A percentile compares a stretch with the other conserved stretches of the same genome.
These are phyloP conservation scores for Ceraceosorus guamensis DNA, from an alignment of 1,284 basidiomycete species.

Conservation along the genomic window DNA sequence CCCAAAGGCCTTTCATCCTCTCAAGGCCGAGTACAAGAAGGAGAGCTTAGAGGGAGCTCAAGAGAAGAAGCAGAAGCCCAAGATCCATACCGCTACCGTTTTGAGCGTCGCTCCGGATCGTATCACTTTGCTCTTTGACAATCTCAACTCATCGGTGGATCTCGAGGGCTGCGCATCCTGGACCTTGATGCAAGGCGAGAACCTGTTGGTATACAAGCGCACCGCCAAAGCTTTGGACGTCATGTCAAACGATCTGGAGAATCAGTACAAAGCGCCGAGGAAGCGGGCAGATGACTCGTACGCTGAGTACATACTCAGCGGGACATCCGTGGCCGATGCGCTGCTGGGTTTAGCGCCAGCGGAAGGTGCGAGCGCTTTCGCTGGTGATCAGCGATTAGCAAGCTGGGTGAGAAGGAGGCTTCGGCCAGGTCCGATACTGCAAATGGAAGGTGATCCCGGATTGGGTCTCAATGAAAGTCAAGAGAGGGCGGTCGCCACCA, in stretches of 20 bases:
- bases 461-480: slow-evolving; percentile 72
- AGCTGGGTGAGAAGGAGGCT: slow-evolving; percentile 51
- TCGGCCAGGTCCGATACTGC: slow-evolving; percentile 54
- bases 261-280: not conserved
- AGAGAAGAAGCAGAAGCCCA: no score
- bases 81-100: not conserved
- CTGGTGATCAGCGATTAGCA: slow-evolving; percentile 50
- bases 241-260: slow-evolving; percentile 58
- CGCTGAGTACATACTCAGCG: slow-evolving; percentile 15
- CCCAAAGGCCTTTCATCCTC: no score
- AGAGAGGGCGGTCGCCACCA: slow-evolving; percentile 71
- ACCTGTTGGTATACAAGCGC: slow-evolving; percentile 62
- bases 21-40: no score
- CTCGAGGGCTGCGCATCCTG: slow-evolving; percentile 29
- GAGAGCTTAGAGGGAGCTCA: no score
- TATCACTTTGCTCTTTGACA: slow-evolving; percentile 25
- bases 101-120: not conserved
- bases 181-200: slow-evolving; percentile 64
- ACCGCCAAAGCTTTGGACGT: slow-evolving; percentile 63
- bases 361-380: slow-evolving; percentile 56
- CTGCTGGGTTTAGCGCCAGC: slow-evolving; percentile 55
- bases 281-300: not conserved
- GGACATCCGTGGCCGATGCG: slow-evolving; percentile 42
- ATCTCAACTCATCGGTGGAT: slow-evolving; percentile 24
- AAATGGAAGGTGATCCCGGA: slow-evolving; percentile 70